A percentile compares a stretch with the other conserved stretches of the same genome.
Conservation (phyloP, 148 eudicot genomes). For the Spergularia bocconei region DNA sequence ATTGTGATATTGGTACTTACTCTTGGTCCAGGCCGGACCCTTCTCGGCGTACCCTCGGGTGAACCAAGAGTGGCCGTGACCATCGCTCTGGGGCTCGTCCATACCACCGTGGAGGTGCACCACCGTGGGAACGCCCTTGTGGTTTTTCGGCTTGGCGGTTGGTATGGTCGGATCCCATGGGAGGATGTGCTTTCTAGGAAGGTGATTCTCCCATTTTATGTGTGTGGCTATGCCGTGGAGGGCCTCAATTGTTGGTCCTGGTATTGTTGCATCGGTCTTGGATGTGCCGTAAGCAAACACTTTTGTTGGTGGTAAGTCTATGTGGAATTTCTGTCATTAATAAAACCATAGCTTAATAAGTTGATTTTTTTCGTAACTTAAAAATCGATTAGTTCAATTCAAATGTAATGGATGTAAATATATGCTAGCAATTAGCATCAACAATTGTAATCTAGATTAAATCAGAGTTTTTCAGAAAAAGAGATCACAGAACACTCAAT, state of each 20-base stretch:
- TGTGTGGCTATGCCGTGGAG: constrained; percentile 52
- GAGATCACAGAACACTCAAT: too few species aligned
- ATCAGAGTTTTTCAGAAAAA: too few species aligned
- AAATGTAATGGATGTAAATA: too few species aligned
- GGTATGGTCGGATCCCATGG: constrained; percentile 90
- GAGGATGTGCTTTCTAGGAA: constrained; percentile 71
- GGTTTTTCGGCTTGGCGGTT: constrained; percentile 49
- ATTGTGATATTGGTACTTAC: constrained; percentile 55
- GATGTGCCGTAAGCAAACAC: constrained; percentile 81
- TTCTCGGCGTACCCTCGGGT: constrained; percentile 43
- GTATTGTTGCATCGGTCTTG: constrained; percentile 48
- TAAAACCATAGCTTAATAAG: not conserved
- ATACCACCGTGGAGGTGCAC: constrained; percentile 89
- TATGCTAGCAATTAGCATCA: too few species aligned
- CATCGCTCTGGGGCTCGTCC: constrained; percentile 67
- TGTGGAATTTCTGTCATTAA: constrained; percentile 64
- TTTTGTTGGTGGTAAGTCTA: constrained; percentile 62
- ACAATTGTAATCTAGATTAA: too few species aligned
- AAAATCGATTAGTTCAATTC: too few species aligned
- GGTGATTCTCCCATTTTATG: constrained; percentile 67
- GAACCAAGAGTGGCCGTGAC: constrained; percentile 71
- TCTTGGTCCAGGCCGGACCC: constrained; percentile 60
- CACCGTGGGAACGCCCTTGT: constrained; percentile 67
- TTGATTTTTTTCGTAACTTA: not conserved
- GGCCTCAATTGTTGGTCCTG: constrained; percentile 87